A percentile compares a stretch with the other conserved stretches of the same genome.
These are phyloP conservation scores for Penicillium paneum DNA, from an alignment of 2,329 filamentous ascomycete species.

Conservation along the genomic window DNA sequence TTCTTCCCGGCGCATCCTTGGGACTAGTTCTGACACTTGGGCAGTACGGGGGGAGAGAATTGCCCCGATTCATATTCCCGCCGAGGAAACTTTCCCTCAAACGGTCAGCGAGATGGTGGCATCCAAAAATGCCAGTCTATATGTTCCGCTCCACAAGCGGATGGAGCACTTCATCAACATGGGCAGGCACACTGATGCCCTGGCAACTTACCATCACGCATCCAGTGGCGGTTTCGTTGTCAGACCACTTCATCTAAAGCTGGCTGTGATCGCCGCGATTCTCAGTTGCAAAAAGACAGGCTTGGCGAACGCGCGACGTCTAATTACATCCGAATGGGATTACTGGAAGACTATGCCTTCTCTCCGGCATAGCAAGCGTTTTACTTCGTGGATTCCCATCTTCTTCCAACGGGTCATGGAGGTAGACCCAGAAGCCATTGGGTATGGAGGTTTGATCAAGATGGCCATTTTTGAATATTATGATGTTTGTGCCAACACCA, in stretches of 20 bases:
- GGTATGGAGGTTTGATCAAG: conserved; percentile 30
- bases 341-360: conserved; percentile 10
- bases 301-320: conserved; percentile 27
- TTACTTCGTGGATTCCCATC: conserved; percentile 27
- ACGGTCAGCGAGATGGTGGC: conserved; percentile 28
- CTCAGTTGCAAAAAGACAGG: conserved; percentile 27
- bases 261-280: conserved; percentile 38
- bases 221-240: conserved; percentile 29
- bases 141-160: conserved; percentile 35
- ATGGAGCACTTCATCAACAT: conserved; percentile 40
- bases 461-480: conserved; percentile 41
- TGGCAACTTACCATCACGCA: conserved; percentile 32
- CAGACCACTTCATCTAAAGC: conserved; percentile 35
- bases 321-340: conserved; percentile 33
- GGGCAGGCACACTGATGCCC: conserved; percentile 33
- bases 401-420: conserved; percentile 38
- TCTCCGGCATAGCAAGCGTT: conserved; percentile 19
- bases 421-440: conserved; percentile 15
- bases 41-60: conserved; percentile 12
- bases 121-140: conserved; percentile 31
- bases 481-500: conserved; percentile 33
- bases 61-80: conserved; percentile 15
- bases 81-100: conserved; percentile 25
- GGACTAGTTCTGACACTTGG: conserved; percentile 21
- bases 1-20: conserved; percentile 36